phyloP scores from a whole-genome alignment of 345 rosid species.

The Moringa oleifera region DNA sequence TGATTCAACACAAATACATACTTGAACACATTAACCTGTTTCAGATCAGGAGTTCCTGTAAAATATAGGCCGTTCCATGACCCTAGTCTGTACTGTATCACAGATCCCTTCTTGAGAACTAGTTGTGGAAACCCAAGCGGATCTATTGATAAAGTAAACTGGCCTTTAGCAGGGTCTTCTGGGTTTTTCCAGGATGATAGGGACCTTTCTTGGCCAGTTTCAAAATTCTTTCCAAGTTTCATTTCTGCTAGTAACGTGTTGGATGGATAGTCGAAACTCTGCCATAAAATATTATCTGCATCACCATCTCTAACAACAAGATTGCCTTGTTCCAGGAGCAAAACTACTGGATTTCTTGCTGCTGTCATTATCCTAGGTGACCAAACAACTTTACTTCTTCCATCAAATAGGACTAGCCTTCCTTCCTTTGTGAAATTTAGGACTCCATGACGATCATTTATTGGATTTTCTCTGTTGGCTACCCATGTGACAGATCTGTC shows the following conservation, averaged over 20 bases:
- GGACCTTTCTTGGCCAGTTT: conserved; percentile 16
- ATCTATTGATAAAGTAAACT: conserved; percentile 22
- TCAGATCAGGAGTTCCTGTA: conserved; percentile 38
- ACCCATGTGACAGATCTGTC: conserved; percentile 32
- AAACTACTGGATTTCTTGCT: conserved; percentile 21
- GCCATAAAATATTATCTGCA: conserved; percentile 27
- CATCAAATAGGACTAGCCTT: conserved; percentile 14
- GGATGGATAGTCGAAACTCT: conserved; percentile 47
- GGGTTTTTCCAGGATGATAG: conserved; percentile 36
- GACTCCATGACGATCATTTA: conserved; percentile 23
- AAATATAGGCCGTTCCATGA: conserved; percentile 49
- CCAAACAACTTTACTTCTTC: conserved; percentile 16
- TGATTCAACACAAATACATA: conserved; percentile 28
- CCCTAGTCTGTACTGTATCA: conserved; percentile 22
- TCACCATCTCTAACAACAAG: conserved; percentile 27
- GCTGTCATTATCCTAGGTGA: conserved; percentile 17
- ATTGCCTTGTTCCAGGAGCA: conserved; percentile 39
- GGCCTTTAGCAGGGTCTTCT: conserved; percentile 35
- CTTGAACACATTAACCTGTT: conserved; percentile 14
- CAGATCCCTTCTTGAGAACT: conserved; percentile 18
- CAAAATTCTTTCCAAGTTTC: conserved; percentile 36
- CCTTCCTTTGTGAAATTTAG: conserved; percentile 20
- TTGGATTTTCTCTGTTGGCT: conserved; percentile 33
- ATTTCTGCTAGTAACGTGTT: conserved; percentile 41
- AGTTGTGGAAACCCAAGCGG: conserved; percentile 36